Evolutionary conservation across 2,329 filamentous ascomycete species (phyloP).

Genomic region (Ceratocystis variospora): DNA sequence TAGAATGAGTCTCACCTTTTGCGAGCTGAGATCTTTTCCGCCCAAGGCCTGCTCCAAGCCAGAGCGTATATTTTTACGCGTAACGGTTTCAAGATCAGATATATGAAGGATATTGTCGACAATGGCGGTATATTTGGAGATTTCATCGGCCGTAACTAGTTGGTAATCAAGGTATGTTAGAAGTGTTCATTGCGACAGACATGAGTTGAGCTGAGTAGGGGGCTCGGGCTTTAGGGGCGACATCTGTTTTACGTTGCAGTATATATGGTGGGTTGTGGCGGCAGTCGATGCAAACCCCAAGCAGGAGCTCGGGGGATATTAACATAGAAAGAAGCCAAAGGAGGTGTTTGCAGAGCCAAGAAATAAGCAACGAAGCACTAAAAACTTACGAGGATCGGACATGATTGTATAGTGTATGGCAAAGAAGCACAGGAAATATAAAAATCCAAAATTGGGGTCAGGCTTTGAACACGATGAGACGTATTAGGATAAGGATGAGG

Average conservation of each 20-base stretch:
- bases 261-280: not conserved
- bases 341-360: not conserved
- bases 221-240: not conserved
- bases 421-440: not conserved
- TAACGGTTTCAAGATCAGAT: constrained; percentile 48
- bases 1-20: constrained; percentile 35
- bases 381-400: constrained; percentile 16
- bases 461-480: not conserved
- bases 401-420: constrained; percentile 8
- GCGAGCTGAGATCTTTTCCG: constrained; percentile 43
- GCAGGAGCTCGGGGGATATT: not conserved
- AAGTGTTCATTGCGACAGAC: not conserved
- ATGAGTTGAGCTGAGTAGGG: not conserved
- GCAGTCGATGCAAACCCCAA: not conserved
- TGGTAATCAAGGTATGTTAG: not conserved
- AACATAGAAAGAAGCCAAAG: not conserved
- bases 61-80: constrained; percentile 47
- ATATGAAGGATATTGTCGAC: constrained; percentile 46
- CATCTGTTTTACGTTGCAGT: not conserved
- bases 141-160: constrained; percentile 38
- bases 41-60: constrained; percentile 41
- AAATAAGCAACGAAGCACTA: not conserved
- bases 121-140: constrained; percentile 40
- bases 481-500: not conserved
- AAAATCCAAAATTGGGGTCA: not conserved